phyloP scores from a whole-genome alignment of 768 basidiomycete species.

The Amanita thiersii region DNA sequence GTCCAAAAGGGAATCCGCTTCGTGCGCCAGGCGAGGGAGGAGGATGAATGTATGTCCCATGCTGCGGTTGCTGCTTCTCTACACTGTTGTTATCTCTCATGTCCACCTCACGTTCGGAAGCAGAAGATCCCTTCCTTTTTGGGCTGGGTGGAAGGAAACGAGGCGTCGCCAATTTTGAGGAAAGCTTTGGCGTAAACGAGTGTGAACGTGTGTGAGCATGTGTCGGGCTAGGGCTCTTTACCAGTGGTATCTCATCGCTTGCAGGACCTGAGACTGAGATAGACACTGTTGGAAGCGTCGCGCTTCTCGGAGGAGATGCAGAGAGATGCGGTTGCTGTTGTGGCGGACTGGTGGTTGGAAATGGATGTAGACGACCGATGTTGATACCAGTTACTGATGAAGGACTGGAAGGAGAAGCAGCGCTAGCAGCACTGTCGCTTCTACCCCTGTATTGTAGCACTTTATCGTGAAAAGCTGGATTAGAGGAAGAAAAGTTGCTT shows the following conservation, averaged over 20 bases:
- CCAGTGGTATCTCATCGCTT: conserved; percentile 21
- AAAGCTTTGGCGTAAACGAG: conserved; percentile 63
- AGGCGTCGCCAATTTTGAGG: conserved; percentile 58
- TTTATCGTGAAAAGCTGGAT: conserved; percentile 50
- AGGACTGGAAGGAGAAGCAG: conserved; percentile 26
- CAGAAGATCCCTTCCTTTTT: conserved; percentile 45
- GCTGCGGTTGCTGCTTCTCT: neutral
- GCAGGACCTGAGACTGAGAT: conserved; percentile 40
- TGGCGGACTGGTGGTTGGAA: conserved; percentile 28
- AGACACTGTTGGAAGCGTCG: conserved; percentile 29
- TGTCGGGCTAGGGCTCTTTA: conserved; percentile 19
- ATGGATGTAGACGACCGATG: conserved; percentile 31
- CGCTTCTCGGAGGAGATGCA: conserved; percentile 25
- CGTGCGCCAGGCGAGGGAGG: neutral
- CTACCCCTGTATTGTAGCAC: conserved; percentile 60
- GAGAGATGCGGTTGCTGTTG: conserved; percentile 16
- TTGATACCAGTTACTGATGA: conserved; percentile 22
- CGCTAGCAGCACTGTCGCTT: conserved; percentile 48
- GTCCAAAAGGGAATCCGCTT: conserved; percentile 1
- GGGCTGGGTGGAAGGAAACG: conserved; percentile 46
- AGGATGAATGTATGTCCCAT: neutral
- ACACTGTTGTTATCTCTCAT: conserved; percentile 2
- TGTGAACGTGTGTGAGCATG: conserved; percentile 60
- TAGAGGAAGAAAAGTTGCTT: conserved; percentile 26
- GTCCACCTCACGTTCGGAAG: conserved; percentile 29